These are phyloP conservation scores for Boechera stricta DNA, from an alignment of 345 rosid species.

Conservation along the genomic window DNA sequence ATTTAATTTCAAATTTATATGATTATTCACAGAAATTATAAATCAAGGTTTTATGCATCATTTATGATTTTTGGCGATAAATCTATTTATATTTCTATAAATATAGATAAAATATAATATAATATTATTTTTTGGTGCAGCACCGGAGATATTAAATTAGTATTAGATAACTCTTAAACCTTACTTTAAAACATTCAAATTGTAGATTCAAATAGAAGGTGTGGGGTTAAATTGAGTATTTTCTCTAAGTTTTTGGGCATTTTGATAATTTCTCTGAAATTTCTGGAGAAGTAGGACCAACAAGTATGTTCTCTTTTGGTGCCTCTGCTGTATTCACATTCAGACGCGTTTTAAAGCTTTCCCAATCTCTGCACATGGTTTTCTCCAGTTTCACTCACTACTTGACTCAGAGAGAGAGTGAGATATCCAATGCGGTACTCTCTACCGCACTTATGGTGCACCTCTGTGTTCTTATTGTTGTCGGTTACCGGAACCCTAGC, in stretches of 20 bases:
- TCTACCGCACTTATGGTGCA: slow-evolving; percentile 17
- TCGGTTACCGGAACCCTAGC: slow-evolving; percentile 50
- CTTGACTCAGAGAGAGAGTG: slow-evolving; percentile 3
- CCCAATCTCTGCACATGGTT: slow-evolving; percentile 33
- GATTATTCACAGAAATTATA: too few species aligned
- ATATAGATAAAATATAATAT: too few species aligned
- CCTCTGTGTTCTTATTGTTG: slow-evolving; percentile 35
- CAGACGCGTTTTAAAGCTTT: slow-evolving; percentile 32
- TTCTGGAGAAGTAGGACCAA: slow-evolving; percentile 33
- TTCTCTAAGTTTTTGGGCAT: background rate
- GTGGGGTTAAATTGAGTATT: background rate
- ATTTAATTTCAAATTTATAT: too few species aligned
- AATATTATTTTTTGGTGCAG: too few species aligned
- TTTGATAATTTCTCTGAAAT: slow-evolving; percentile 7
- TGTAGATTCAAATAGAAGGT: background rate
- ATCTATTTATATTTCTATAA: too few species aligned
- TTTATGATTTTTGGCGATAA: too few species aligned
- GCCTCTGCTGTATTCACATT: slow-evolving; percentile 4
- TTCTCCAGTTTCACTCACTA: slow-evolving; percentile 14
- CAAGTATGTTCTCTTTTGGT: slow-evolving; percentile 5
- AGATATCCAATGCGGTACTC: slow-evolving; percentile 55
- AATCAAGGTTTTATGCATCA: too few species aligned
- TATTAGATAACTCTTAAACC: slow-evolving; percentile 20
- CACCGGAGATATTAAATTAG: too few species aligned
- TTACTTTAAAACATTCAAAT: background rate